Evolutionary conservation across 176 grass and related monocot genomes (phyloP).

Genomic region (Oryza punctata): DNA sequence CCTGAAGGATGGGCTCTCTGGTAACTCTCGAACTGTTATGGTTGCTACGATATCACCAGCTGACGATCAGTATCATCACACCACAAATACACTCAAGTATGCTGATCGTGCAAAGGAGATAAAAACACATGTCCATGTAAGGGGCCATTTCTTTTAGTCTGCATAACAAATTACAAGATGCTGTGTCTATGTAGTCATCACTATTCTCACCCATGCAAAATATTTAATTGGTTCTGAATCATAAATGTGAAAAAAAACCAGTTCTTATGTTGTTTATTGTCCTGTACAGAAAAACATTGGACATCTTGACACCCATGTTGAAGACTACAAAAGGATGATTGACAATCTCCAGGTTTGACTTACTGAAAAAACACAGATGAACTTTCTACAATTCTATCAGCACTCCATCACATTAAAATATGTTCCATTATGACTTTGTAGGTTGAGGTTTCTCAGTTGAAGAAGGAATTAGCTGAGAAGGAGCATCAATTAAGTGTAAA

Average conservation of each 20-base stretch:
- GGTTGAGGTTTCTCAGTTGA: constrained; percentile 84
- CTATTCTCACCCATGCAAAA: neutral
- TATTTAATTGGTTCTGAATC: neutral
- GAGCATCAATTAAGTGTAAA: constrained; percentile 87
- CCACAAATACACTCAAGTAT: constrained; percentile 96
- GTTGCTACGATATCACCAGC: constrained; percentile 97
- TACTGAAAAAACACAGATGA: neutral
- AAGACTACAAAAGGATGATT: constrained; percentile 95
- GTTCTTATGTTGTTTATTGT: constrained; percentile 26
- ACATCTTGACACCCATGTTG: constrained; percentile 85
- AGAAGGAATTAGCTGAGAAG: constrained; percentile 91
- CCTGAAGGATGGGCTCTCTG: constrained; percentile 96
- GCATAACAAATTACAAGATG: neutral
- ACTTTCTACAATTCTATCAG: constrained; percentile 22
- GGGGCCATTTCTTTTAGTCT: constrained; percentile 27
- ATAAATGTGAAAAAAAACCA: neutral
- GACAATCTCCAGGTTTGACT: constrained; percentile 83
- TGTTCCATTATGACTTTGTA: constrained; percentile 40
- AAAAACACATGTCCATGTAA: constrained; percentile 99
- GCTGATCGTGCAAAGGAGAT: constrained; percentile 99
- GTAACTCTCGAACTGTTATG: constrained; percentile 98
- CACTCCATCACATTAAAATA: constrained; percentile 22
- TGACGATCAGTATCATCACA: constrained; percentile 97
- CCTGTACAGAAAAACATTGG: constrained; percentile 92
- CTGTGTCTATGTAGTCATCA: neutral